Conservation (phyloP, 139 green algal species). For the Chlorella sp. region DNA sequence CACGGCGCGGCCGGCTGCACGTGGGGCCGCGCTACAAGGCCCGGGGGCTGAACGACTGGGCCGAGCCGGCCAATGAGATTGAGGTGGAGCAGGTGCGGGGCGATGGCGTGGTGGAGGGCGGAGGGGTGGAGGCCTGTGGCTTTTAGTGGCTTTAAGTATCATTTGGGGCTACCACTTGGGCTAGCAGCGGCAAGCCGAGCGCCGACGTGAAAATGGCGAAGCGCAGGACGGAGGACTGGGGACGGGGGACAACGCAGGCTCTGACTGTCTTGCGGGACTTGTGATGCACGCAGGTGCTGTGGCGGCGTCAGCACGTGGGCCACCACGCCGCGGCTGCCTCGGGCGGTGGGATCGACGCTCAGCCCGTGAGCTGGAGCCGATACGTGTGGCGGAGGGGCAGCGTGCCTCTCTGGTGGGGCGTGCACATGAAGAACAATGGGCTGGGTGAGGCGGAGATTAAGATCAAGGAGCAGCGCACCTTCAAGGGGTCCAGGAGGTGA, state of each 20-base stretch:
- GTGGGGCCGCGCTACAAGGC: slow-evolving; percentile 88
- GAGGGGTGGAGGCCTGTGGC: too few relatives aligned
- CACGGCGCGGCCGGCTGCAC: slow-evolving; percentile 76
- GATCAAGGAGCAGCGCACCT: slow-evolving; percentile 70
- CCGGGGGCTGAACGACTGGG: slow-evolving; percentile 81
- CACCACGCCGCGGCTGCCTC: too few relatives aligned
- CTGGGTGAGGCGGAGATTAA: slow-evolving; percentile 82
- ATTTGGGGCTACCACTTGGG: too few relatives aligned
- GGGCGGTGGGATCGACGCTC: too few relatives aligned
- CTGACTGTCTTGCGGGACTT: too few relatives aligned
- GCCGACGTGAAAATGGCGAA: too few relatives aligned
- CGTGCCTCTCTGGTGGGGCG: slow-evolving; percentile 73
- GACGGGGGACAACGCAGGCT: too few relatives aligned
- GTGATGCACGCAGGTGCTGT: slow-evolving; percentile 82
- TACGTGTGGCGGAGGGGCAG: slow-evolving; percentile 82
- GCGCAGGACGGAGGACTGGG: too few relatives aligned
- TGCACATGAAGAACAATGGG: slow-evolving; percentile 58
- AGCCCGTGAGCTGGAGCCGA: slow-evolving; percentile 50
- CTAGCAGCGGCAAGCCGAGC: too few relatives aligned
- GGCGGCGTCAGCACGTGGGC: too few relatives aligned
- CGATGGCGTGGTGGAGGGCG: background rate
- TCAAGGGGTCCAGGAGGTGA: slow-evolving; percentile 63
- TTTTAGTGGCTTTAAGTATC: too few relatives aligned
- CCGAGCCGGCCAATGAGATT: slow-evolving; percentile 93
- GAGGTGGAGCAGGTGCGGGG: slow-evolving; percentile 86